Base-by-base conservation (phyloP, 2,329 filamentous ascomycete species). In the Penicillium sp. region DNA sequence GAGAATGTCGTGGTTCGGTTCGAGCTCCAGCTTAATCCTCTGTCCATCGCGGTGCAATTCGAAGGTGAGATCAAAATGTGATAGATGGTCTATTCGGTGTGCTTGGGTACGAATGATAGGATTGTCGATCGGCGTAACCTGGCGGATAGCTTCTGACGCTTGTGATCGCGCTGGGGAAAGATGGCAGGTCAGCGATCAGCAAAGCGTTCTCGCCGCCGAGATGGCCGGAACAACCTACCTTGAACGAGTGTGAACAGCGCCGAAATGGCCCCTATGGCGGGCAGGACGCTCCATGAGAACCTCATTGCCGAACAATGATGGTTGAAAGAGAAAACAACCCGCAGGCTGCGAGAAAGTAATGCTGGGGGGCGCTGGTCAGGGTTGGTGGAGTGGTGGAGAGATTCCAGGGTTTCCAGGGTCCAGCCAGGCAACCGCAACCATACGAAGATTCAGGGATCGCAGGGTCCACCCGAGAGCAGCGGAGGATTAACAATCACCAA, bases 1-100 rank as follows among this genome's bases (percentile, higher is more conserved):
- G 48, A 99, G 82, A 59, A 98, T 88, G 76, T 98, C 91, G 79
- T 96, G 87, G 74, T 98, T 98, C 4, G 95, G 95, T 73, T 95
- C 88, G 51, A 99, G 84, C 57, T 86, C 84, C 54, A 99, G 84
- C 65, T 92, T 91, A 69, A 98, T 82, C 66, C 87, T 85, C 64
- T 92, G 84, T 61, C 84, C 79, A 55, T 84, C 82, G 61, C 85
- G 80, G 70, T 90, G 87, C 38, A 96, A 79, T 58, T 86, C 82
- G 74, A 99, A 97, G 34, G 86, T 88, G 62, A 99, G 80, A 69
- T 96, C 91, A 75, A 99, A 99, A 22, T 86, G 81, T 14, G 92
- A 94, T 58, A 90, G 81, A 51, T 92, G 88, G 72, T 95, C 88
- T 49, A 96, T 86, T 60, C 89, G 87, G 73, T 91, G 87, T 48